Evolutionary conservation across 306 rosid genomes (phyloP), one percentile per base, ranked within the genome.

Genomic region (Fragaria vesca): DNA sequence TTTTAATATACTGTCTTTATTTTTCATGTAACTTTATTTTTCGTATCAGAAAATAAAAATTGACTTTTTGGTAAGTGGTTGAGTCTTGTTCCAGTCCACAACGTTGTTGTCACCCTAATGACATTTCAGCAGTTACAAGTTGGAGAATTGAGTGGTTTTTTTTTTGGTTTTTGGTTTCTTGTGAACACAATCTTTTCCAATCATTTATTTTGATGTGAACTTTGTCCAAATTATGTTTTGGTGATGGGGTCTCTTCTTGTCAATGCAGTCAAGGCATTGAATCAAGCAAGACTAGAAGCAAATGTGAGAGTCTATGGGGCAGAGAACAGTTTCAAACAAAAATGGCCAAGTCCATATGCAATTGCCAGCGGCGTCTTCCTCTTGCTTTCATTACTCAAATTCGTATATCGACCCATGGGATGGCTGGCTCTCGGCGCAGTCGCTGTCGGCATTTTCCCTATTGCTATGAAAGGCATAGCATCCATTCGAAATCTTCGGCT

Each of bases 261-360:
- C 16, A 69, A 77, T 85, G 80, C 99, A 96, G 99, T 85, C 3
- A 93, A 93, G 84, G 93, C 93, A 45, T 72, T 96, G 51, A 93
- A 96, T 66, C 86, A 90, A 81, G 97, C 87, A 48, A 85, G 98
- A 61, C 18, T 96, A 15, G 98, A 96, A 80, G 99, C 99, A 8
- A 90, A 87, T 46, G 76, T 85, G 0, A 90, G 90, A 81, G 79
- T 82, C 20, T 72, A 87, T 72, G 99, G 99, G 36, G 71, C 60
- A 12, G 81, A 82, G 8, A 79, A 84, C 50, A 81, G 69, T 69
- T 82, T 81, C 79, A 54, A 77, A 72, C 90, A 83, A 34, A 88
- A 74, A 83, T 93, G 93, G 98, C 99, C 99, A 75, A 96, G 94
- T 40, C 91, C 89, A 8, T 90, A 80, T 16, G 89, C 99, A 34